phyloP scores from a whole-genome alignment of 495 filamentous ascomycete genomes.

The Podospora conica region DNA sequence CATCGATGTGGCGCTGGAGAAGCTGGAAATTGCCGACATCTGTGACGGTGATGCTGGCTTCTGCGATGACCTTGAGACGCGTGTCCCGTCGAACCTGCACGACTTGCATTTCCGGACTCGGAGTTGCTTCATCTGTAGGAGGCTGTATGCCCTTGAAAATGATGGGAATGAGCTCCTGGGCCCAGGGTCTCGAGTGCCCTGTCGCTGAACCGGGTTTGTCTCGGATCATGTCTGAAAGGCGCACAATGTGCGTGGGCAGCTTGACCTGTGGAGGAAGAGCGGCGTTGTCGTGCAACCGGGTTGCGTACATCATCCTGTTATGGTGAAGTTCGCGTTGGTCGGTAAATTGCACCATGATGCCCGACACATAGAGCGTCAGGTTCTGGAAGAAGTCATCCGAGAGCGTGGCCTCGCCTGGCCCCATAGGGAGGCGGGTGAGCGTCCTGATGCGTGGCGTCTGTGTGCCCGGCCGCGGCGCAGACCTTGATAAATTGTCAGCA shows the following conservation, averaged over 20 bases:
- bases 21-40: conserved; percentile 37
- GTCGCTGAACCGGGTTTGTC: conserved; percentile 7
- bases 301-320: conserved; percentile 25
- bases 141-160: conserved; percentile 43
- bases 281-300: conserved; percentile 19
- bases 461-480: conserved; percentile 12
- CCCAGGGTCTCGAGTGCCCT: conserved; percentile 35
- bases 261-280: conserved; percentile 30
- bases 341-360: conserved; percentile 38
- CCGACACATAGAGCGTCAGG: conserved; percentile 33
- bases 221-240: conserved; percentile 38
- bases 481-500: conserved; percentile 17
- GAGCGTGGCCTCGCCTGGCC: conserved; percentile 25
- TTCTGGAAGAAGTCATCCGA: conserved; percentile 36
- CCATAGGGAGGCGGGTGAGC: conserved; percentile 34
- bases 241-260: conserved; percentile 39
- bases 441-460: conserved; percentile 22
- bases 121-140: conserved; percentile 15
- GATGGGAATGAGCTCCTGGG: conserved; percentile 48
- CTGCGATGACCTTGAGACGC: conserved; percentile 20
- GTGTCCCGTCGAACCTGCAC: conserved; percentile 3
- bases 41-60: conserved; percentile 28
- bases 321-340: conserved; percentile 41
- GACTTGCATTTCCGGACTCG: conserved; percentile 15
- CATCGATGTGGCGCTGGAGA: conserved; percentile 48